These are phyloP conservation scores for Saturnispora dispora DNA, from an alignment of 805 yeast species.

Conservation along the genomic window DNA sequence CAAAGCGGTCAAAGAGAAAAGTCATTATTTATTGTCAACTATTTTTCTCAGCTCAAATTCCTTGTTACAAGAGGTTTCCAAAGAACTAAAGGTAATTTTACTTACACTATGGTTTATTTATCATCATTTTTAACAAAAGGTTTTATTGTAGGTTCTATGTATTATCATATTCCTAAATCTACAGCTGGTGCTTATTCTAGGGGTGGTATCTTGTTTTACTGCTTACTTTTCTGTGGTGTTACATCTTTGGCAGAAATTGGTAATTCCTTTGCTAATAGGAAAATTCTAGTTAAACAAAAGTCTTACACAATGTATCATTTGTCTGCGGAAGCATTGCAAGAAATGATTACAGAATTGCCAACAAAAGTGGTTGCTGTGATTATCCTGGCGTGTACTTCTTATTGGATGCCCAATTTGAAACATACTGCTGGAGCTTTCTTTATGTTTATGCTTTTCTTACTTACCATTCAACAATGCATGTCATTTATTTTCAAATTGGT, in stretches of 20 bases:
- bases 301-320: conserved; percentile 57
- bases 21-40: conserved; percentile 32
- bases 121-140: conserved; percentile 50
- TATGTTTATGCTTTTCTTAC: conserved; percentile 35
- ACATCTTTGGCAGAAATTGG: conserved; percentile 58
- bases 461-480: conserved; percentile 40
- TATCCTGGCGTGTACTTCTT: conserved; percentile 36
- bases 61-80: conserved; percentile 49
- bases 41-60: conserved; percentile 41
- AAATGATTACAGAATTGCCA: conserved; percentile 52
- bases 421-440: conserved; percentile 49
- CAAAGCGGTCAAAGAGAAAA: conserved; percentile 31
- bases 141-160: conserved; percentile 52
- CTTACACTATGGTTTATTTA: conserved; percentile 44
- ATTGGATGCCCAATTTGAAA: conserved; percentile 46
- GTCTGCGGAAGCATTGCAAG: conserved; percentile 56
- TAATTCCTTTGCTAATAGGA: conserved; percentile 49
- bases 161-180: conserved; percentile 40
- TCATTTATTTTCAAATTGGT: conserved; percentile 44
- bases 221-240: conserved; percentile 51
- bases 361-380: conserved; percentile 43
- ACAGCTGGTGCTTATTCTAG: conserved; percentile 53
- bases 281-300: conserved; percentile 56
- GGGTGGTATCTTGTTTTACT: conserved; percentile 55
- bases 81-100: conserved; percentile 51